Evolutionary conservation across 805 yeast genomes (phyloP).

Genomic region (Barnettozyma salicaria): DNA sequence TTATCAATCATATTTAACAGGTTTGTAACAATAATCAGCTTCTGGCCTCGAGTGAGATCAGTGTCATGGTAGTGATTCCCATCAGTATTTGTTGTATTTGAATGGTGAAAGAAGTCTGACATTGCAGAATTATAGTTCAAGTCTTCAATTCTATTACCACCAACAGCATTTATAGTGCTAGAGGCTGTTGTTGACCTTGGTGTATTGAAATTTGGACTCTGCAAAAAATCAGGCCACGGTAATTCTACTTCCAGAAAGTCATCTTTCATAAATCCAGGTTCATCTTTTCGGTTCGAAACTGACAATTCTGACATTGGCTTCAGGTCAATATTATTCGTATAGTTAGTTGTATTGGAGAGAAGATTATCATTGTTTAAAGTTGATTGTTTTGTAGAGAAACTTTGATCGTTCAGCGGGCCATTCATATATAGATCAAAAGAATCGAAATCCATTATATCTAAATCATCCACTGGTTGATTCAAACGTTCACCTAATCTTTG

Average conservation of each 20-base stretch:
- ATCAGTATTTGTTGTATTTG: not conserved
- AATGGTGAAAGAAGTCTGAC: not conserved
- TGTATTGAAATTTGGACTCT: not conserved
- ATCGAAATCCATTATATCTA: slow-evolving; percentile 9
- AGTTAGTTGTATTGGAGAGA: not conserved
- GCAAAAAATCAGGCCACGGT: slow-evolving; percentile 7
- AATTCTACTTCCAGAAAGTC: slow-evolving; percentile 9
- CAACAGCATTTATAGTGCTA: not conserved
- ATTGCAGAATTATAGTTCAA: not conserved
- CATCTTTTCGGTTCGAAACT: not conserved
- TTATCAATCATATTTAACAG: slow-evolving; percentile 11
- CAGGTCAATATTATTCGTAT: not conserved
- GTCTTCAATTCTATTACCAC: not conserved
- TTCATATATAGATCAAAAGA: slow-evolving; percentile 7
- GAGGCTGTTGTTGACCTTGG: slow-evolving; percentile 1
- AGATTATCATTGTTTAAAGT: no score
- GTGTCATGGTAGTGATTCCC: no score
- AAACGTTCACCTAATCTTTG: slow-evolving; percentile 21
- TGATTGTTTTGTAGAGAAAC: not conserved
- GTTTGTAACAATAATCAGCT: slow-evolving; percentile 9
- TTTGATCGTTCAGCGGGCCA: slow-evolving; percentile 4
- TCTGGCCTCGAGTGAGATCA: slow-evolving; percentile 2
- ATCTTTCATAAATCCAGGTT: slow-evolving; percentile 5
- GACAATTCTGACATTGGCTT: slow-evolving; percentile 25
- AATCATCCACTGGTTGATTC: slow-evolving; percentile 6